Evolutionary conservation across 768 basidiomycete species (phyloP), one percentile per base, ranked within the genome.

Genomic region (Boletales sp.): DNA sequence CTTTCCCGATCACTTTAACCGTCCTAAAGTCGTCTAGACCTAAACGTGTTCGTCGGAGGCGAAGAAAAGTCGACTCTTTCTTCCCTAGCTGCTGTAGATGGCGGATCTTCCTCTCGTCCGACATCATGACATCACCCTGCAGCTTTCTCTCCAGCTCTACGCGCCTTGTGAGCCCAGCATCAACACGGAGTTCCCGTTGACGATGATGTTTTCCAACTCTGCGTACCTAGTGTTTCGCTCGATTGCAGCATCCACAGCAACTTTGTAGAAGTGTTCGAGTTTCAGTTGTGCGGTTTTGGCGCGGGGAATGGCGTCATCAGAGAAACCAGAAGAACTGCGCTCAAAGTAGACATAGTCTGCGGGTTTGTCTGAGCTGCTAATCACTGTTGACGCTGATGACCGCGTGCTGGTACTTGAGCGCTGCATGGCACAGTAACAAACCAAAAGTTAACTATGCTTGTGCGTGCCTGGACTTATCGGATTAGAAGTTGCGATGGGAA

Each of bases 1-100:
- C 97, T 71, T 97, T 97, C 18, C 97, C 97, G 58, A 99, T 99
- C 40, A 99, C 94, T 67, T 98, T 98, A 61, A 99, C 92, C 5
- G 95, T 98, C 56, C 86, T 77, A 73, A 99, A 99, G 69, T 98
- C 88, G 53, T 87, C 84, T 50, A 97, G 73, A 3, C 94, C 92
- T 11, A 99, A 78, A 61, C 89, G 90, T 27, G 97, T 97, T 43
- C 95, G 77, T 48, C 86, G 79, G 45, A 97, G 76, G 10, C 97
- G 83, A 50, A 99, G 79, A 68, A 86, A 97, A 8, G 86, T 87
- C 4, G 84, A 86, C 69, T 95, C 93, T 60, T 90, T 90, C 71
- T 86, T 87, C 18, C 92, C 94, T 31, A 90, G 78, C 59, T 89
- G 85, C 47, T 80, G 77, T 51, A 95, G 72, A 62, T 94, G 91